Conservation (phyloP, 73 alveolate species). For the Stentor coeruleus region DNA sequence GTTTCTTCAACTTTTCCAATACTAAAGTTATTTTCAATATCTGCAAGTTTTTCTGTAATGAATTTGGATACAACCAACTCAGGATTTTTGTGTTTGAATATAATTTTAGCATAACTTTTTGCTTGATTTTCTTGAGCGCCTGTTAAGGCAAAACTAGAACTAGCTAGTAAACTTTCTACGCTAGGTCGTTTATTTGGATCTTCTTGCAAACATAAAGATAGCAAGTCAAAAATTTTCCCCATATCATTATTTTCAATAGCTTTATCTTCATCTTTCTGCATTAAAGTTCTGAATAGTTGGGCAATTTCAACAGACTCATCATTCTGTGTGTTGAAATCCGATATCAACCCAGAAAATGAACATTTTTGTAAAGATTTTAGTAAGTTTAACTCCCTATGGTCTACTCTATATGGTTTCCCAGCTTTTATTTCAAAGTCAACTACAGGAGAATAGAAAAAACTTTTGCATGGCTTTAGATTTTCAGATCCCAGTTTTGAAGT, state of each 20-base stretch:
- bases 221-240: background rate
- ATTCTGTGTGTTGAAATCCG: background rate
- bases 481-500: background rate
- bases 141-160: too few species aligned
- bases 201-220: background rate
- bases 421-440: background rate
- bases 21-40: background rate
- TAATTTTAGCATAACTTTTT: background rate
- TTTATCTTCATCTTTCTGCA: background rate
- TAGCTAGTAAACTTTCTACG: background rate
- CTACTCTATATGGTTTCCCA: background rate
- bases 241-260: too few species aligned
- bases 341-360: background rate
- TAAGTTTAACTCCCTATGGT: background rate
- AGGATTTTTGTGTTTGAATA: background rate
- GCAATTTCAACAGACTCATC: background rate
- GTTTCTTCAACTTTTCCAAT: background rate
- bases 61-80: background rate
- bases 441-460: background rate
- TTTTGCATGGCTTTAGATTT: background rate
- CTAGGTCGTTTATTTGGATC: background rate
- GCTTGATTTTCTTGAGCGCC: background rate
- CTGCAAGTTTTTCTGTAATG: background rate
- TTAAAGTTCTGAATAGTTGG: background rate
- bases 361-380: background rate